Conservation (phyloP, 495 filamentous ascomycete species). For the Hypomontagnella monticulosa region DNA sequence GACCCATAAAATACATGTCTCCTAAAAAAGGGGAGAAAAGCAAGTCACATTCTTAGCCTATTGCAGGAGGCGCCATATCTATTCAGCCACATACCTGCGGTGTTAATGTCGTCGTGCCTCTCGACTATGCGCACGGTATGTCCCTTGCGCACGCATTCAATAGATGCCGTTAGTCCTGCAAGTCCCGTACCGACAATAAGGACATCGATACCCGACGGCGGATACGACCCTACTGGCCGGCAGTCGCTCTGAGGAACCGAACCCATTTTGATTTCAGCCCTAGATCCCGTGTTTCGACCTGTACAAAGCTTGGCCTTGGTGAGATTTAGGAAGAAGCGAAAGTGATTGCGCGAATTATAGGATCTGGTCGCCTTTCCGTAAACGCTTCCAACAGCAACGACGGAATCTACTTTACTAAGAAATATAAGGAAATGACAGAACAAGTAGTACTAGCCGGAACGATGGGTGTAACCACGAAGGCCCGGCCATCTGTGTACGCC, state of each 20-base stretch:
- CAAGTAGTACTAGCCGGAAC: conserved; percentile 12
- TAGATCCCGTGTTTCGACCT: background rate
- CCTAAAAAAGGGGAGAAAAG: conserved; percentile 46
- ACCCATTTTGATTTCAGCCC: conserved; percentile 40
- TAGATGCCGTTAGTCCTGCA: conserved; percentile 69
- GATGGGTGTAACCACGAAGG: conserved; percentile 15
- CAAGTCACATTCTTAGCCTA: conserved; percentile 6
- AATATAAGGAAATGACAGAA: conserved; percentile 17
- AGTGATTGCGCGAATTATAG: background rate
- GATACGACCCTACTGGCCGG: conserved; percentile 53
- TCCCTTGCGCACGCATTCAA: conserved; percentile 72
- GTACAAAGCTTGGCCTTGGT: background rate
- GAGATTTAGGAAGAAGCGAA: conserved; percentile 4
- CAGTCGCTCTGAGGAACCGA: conserved; percentile 39
- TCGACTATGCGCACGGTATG: conserved; percentile 69
- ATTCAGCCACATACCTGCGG: conserved; percentile 43
- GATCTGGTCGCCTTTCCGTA: background rate
- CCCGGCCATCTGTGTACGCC: conserved; percentile 17
- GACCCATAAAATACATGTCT: conserved; percentile 66
- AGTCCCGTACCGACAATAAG: conserved; percentile 72
- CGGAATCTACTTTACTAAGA: conserved; percentile 18
- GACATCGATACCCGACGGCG: conserved; percentile 62
- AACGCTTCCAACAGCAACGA: background rate
- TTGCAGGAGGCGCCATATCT: background rate
- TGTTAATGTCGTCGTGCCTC: conserved; percentile 54